Conservation (phyloP, 2,329 filamentous ascomycete species). For the Penicillium hordei region DNA sequence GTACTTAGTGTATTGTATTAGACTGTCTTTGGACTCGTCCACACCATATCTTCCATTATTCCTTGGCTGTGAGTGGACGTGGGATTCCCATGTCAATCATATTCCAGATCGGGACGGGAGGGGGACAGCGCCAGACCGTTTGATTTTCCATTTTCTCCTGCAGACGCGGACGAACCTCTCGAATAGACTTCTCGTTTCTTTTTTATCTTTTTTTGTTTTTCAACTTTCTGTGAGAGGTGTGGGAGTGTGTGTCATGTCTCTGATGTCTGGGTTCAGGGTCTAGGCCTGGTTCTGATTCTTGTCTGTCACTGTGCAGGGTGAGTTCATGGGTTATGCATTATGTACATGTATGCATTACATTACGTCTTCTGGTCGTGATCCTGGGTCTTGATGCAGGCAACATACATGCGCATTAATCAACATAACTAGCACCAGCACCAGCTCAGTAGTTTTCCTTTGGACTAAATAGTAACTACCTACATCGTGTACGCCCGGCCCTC, state of each 20-base stretch:
- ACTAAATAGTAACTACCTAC: neutral
- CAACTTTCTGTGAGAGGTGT: neutral
- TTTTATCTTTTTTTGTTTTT: neutral
- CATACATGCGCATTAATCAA: neutral
- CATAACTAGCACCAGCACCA: neutral
- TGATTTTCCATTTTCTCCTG: slow-evolving; percentile 5
- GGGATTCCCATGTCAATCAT: neutral
- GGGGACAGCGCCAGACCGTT: slow-evolving; percentile 9
- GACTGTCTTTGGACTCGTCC: neutral
- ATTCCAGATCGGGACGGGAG: neutral
- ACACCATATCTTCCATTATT: neutral
- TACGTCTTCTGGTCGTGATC: neutral
- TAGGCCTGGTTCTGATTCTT: neutral
- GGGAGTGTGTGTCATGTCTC: neutral
- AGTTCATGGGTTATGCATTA: neutral
- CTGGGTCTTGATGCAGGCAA: neutral
- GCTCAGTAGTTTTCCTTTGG: no score
- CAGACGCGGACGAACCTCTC: slow-evolving; percentile 19
- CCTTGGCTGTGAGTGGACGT: neutral
- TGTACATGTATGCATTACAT: neutral
- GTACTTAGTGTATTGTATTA: neutral
- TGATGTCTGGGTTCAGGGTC: neutral
- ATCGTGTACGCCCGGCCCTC: neutral
- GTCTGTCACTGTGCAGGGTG: neutral
- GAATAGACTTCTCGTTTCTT: slow-evolving; percentile 6